Percentiles rank a stretch among this genome's conserved stretches.
Evolutionary conservation across 495 filamentous ascomycete species (phyloP).

Genomic region (Talaromyces adpressus): DNA sequence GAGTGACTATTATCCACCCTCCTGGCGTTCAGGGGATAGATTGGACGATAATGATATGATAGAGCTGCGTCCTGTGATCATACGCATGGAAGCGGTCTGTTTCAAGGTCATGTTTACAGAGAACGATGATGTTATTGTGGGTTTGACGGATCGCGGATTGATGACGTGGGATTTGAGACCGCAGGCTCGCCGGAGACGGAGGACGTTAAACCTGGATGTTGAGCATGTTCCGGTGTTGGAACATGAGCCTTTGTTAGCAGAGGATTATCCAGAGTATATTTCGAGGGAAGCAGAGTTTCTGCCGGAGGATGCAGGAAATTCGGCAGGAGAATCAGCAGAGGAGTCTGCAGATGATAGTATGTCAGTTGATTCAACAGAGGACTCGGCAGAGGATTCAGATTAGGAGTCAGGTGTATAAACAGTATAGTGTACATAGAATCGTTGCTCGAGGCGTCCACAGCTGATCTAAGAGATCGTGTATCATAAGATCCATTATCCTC

Average conservation of each 20-base stretch:
- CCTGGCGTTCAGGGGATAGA: conserved; percentile 14
- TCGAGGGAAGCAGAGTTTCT: background rate
- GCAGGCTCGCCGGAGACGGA: conserved; percentile 11
- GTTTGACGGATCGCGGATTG: conserved; percentile 40
- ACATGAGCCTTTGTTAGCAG: background rate
- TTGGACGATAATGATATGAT: conserved; percentile 13
- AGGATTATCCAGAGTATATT: background rate
- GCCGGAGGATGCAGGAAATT: background rate
- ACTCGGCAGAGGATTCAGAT: background rate
- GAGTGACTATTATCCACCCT: conserved; percentile 24
- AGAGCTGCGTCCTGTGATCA: conserved; percentile 25
- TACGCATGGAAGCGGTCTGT: conserved; percentile 34
- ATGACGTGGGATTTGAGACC: conserved; percentile 31
- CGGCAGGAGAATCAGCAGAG: background rate
- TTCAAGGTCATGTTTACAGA: conserved; percentile 31
- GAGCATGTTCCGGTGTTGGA: background rate
- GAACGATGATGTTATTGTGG: conserved; percentile 34
- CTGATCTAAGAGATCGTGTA: background rate
- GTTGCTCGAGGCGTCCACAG: background rate
- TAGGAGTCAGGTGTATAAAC: background rate
- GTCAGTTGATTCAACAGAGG: background rate
- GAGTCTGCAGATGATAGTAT: background rate
- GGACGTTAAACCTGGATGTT: background rate
- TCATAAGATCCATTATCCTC: background rate
- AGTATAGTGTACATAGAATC: background rate